Conservation (phyloP, 1,284 basidiomycete genomes). For the Apiotrichum mycotoxinovorans region DNA sequence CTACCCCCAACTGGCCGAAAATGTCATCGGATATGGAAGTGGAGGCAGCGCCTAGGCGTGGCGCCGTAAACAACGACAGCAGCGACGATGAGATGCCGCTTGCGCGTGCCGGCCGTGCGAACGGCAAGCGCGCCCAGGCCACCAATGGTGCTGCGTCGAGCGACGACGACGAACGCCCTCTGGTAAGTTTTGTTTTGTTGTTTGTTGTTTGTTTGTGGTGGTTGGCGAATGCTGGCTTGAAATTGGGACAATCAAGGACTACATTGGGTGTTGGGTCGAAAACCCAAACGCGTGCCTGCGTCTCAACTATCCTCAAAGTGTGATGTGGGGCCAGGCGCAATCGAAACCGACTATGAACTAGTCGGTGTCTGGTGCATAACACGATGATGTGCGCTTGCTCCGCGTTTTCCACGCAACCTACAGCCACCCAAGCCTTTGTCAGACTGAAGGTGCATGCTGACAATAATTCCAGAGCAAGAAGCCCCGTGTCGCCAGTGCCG, state of each 20-base stretch:
- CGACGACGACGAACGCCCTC: conserved; percentile 46
- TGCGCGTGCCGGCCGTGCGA: conserved; percentile 21
- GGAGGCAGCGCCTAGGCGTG: neutral
- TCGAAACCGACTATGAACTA: no score
- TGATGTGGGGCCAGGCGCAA: neutral
- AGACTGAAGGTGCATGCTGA: neutral
- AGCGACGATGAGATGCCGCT: conserved; percentile 20
- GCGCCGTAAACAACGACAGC: neutral
- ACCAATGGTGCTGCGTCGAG: conserved; percentile 13
- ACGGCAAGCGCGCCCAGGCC: conserved; percentile 26
- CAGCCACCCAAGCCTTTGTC: no score
- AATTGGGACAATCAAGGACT: neutral
- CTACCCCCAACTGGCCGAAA: neutral
- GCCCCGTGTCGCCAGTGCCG: conserved; percentile 18
- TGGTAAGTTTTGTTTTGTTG: conserved; percentile 32
- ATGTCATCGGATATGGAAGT: neutral
- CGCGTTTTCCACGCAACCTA: no score
- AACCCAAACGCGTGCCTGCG: neutral
- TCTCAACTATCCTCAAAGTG: neutral
- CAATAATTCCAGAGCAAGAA: conserved; percentile 25
- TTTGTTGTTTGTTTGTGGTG: no score
- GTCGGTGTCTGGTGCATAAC: no score
- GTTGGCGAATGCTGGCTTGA: no score
- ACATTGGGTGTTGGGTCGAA: neutral
- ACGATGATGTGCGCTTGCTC: no score